Base-by-base conservation (phyloP, 2,329 filamentous ascomycete genomes). In the Epicoccum sorghinum region DNA sequence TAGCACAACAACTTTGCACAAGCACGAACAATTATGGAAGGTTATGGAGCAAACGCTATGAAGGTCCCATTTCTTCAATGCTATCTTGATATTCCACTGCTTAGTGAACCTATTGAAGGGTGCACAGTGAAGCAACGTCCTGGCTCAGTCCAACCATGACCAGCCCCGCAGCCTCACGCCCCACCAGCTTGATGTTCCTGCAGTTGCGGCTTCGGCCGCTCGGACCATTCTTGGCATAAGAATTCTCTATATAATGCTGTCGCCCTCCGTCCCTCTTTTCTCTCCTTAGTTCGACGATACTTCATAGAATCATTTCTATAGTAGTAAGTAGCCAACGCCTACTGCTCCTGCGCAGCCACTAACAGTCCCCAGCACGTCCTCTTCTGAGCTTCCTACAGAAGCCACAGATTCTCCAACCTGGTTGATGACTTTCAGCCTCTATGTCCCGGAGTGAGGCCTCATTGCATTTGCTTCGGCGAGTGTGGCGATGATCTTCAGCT, bases 401-500 rank as follows among this genome's bases (percentile, higher is more conserved):
- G 92, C 90, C 86, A 91, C 89, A 93, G 89, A 91, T 81, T 82
- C 85, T 86, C 62, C 63, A 93, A 87, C 89, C 90, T 91, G 90
- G 90, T 89, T 90, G 91, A 96, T 95, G 91, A 96, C 78, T 61
- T 70, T 64, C 71, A 90, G 90, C 90, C 89, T 90, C 90, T 86
- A 83, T 83, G 80, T 88, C 89, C 87, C 86, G 90, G 89, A 92
- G 90, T 95, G 90, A 93, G 89, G 78, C 83, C 82, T 79, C 70
- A 79, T 80, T 83, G 74, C 78, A 54, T 78, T 78, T 82, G 76
- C 83, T 88, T 87, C 90, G 89, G 86, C 93, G 89, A 89, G 85
- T 87, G 88, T 87, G 88, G 87, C 91, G 89, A 95, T 95, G 91
- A 96, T 95, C 90, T 95, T 89, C 82, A 87, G 89, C 89, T 88